phyloP scores from a whole-genome alignment of 2,329 filamentous ascomycete genomes.

The Septoria petroselini region DNA sequence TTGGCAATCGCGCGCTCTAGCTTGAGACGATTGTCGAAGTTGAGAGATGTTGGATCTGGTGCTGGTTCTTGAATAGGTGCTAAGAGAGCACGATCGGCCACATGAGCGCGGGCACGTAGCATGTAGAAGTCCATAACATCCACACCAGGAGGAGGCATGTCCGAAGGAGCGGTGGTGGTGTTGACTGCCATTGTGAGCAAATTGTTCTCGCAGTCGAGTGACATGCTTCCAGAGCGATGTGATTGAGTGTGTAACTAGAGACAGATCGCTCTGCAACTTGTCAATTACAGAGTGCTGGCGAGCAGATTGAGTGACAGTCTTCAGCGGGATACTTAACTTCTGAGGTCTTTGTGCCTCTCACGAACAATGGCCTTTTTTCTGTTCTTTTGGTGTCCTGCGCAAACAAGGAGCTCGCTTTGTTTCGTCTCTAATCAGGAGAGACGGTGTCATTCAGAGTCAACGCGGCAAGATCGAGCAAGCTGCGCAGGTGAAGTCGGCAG shows the following conservation, averaged over 20 bases:
- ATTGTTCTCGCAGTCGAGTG: no score
- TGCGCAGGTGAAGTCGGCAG: no score
- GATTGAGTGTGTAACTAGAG: background rate
- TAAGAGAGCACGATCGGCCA: conserved; percentile 1
- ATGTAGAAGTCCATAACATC: conserved; percentile 17
- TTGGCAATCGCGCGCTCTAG: conserved; percentile 17
- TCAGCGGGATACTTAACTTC: background rate
- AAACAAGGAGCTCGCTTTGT: no score
- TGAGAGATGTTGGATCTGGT: conserved; percentile 11
- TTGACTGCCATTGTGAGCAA: conserved; percentile 12
- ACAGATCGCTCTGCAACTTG: background rate
- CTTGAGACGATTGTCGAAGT: conserved; percentile 16
- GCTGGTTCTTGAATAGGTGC: background rate
- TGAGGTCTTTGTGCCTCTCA: background rate
- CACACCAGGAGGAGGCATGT: conserved; percentile 18
- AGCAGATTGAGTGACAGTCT: background rate
- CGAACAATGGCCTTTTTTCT: background rate
- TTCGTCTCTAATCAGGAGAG: no score
- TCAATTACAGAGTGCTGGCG: background rate
- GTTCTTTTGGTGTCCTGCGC: background rate
- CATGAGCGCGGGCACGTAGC: conserved; percentile 15
- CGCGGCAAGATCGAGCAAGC: no score
- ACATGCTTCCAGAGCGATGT: conserved; percentile 13
- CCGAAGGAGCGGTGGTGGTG: background rate
- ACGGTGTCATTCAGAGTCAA: no score